Base-by-base conservation (phyloP, 108 stramenopile genomes). In the Thalassiosira profunda region DNA sequence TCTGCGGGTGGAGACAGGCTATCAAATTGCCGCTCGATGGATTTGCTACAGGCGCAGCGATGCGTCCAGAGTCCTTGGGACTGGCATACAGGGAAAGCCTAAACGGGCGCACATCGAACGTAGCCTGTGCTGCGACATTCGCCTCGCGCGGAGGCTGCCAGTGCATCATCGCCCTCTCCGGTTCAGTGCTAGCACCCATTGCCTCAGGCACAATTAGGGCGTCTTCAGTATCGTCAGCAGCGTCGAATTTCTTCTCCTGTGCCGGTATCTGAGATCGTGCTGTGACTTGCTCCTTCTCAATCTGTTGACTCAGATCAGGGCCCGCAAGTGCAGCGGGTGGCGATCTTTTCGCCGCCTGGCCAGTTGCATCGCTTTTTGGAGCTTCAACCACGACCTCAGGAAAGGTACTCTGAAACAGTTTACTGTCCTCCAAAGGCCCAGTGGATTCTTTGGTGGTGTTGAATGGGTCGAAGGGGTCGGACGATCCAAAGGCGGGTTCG, bases 1-100 rank as follows among this genome's bases (percentile, higher is more conserved):
- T 40, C 31, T 30, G 36, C 7, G 51, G 18, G 36, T 79, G 53
- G 18, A 57, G 58, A 38, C 83, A 86, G 23, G 74, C 41, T 48
- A 94, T 86, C 0, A 88, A 41, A 68, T 94, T 94, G 24, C 88
- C 88, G 48, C 72, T 83, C 24, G 86, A 52, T 14, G 90, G 93
- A 78, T 94, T 94, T 14, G 58, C 51, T 2, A 60, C 65, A 28
- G 90, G 90, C 30, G 42, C 44, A 12, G 76, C 48, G 35, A 49
- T 43, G 12, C 56, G 36, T 8, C 45, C 45, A 12, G 34, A 63
- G 17, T 48, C 62, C 12, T 31, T 15, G 4, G 57, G 29, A 1
- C 57, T 6, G 1, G 23, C 67, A 37, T 48, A 68, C 5, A 48
- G 37, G 24, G n/a, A n/a, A n/a, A 71, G 26, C 1, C 66, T 38